These are phyloP conservation scores for Solanum commersonii DNA, from an alignment of 257 asterid genomes.

Conservation along the genomic window DNA sequence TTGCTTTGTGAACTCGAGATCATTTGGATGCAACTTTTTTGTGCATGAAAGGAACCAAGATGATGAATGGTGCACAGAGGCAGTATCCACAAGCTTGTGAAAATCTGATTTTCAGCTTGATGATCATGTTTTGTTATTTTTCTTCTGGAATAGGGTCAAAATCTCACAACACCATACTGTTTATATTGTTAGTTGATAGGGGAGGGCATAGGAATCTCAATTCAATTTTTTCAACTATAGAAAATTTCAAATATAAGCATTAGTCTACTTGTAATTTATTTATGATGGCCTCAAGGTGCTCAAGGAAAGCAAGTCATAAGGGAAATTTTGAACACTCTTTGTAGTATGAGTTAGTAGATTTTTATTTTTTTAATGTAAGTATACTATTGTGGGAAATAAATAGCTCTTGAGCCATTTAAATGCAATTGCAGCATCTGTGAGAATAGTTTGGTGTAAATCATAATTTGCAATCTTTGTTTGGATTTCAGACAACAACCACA, in stretches of 20 bases:
- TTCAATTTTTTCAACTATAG: constrained; percentile 8
- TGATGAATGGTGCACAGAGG: neutral
- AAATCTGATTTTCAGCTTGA: neutral
- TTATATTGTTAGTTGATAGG: constrained; percentile 21
- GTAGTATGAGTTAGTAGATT: neutral
- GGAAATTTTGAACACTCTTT: neutral
- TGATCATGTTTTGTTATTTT: neutral
- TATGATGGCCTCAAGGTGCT: neutral
- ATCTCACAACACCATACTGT: constrained; percentile 11
- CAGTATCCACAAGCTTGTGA: neutral
- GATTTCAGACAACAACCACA: neutral
- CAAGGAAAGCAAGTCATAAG: neutral
- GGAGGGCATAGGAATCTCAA: constrained; percentile 10
- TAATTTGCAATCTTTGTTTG: neutral
- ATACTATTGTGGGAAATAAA: neutral
- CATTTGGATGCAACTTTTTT: neutral
- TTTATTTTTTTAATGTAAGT: neutral
- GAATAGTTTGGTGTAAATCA: neutral
- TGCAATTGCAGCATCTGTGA: neutral
- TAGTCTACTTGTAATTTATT: neutral
- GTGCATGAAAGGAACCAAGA: neutral
- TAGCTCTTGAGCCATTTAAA: neutral
- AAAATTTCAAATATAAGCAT: constrained; percentile 1
- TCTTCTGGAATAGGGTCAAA: neutral
- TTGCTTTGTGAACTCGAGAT: neutral